Evolutionary conservation across 1,284 basidiomycete species (phyloP).

Genomic region (Megacollybia platyphylla): DNA sequence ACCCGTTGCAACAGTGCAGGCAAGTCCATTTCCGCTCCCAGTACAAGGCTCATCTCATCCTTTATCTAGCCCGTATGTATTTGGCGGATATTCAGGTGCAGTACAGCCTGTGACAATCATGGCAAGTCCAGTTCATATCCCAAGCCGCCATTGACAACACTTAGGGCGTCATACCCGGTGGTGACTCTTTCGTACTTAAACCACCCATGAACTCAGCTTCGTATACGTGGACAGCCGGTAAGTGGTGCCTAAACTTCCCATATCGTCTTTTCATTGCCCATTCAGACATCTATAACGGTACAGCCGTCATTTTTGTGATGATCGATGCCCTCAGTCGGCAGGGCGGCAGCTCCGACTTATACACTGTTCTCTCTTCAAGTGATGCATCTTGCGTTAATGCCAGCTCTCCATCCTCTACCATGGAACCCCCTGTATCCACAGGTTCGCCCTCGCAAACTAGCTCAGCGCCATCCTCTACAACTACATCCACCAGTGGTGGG

Average conservation of each 20-base stretch:
- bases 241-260: no score
- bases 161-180: constrained; percentile 57
- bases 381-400: constrained; percentile 38
- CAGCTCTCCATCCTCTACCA: constrained; percentile 36
- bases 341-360: constrained; percentile 37
- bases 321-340: constrained; percentile 29
- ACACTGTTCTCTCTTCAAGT: constrained; percentile 33
- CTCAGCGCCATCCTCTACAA: constrained; percentile 9
- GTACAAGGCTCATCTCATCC: constrained; percentile 1
- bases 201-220: constrained; percentile 27
- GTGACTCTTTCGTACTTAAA: constrained; percentile 32
- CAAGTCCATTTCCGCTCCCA: constrained; percentile 14
- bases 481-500: constrained; percentile 13
- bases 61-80: constrained; percentile 32
- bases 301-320: constrained; percentile 49
- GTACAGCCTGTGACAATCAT: constrained; percentile 46
- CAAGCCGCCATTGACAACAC: constrained; percentile 1
- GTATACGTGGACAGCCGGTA: constrained; percentile 40
- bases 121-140: constrained; percentile 21
- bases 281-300: constrained; percentile 39
- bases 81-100: constrained; percentile 37
- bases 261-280: no score
- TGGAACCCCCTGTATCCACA: constrained; percentile 13
- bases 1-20: constrained; percentile 54
- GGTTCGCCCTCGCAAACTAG: constrained; percentile 17